Evolutionary conservation across 2,329 filamentous ascomycete genomes (phyloP).

Genomic region (Ramularia endophylla): DNA sequence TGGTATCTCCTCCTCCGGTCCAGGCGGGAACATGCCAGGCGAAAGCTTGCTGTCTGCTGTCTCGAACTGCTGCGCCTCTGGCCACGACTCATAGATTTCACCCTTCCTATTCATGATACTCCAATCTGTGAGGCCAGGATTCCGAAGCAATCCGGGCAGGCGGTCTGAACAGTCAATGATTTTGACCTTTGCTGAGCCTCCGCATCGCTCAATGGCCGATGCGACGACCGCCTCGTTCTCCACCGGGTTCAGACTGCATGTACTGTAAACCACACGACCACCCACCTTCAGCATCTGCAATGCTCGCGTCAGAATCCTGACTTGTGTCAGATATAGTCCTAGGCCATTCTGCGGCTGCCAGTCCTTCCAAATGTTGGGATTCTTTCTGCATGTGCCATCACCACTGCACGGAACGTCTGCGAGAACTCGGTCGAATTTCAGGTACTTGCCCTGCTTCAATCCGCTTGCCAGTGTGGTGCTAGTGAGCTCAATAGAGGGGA

Average conservation of each 20-base stretch:
- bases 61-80: conserved; percentile 54
- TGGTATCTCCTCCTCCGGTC: conserved; percentile 56
- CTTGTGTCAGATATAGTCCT: conserved; percentile 80
- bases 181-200: conserved; percentile 72
- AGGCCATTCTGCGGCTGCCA: conserved; percentile 86
- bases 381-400: conserved; percentile 91
- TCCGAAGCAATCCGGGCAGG: conserved; percentile 70
- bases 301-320: conserved; percentile 82
- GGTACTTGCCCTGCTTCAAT: conserved; percentile 56
- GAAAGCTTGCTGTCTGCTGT: conserved; percentile 60
- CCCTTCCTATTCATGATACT: conserved; percentile 84
- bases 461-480: conserved; percentile 44
- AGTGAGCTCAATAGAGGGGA: conserved; percentile 84
- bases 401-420: conserved; percentile 97
- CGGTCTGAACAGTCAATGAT: conserved; percentile 77
- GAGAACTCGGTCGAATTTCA: conserved; percentile 95
- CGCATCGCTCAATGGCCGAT: conserved; percentile 82
- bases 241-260: conserved; percentile 97
- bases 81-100: conserved; percentile 73
- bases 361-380: conserved; percentile 87
- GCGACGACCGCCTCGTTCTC: conserved; percentile 94
- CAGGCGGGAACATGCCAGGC: conserved; percentile 77
- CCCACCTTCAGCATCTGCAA: conserved; percentile 95
- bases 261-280: conserved; percentile 93
- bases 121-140: conserved; percentile 74